These are phyloP conservation scores for Tricholoma bakamatsutake DNA, from an alignment of 768 basidiomycete genomes.

Conservation along the genomic window DNA sequence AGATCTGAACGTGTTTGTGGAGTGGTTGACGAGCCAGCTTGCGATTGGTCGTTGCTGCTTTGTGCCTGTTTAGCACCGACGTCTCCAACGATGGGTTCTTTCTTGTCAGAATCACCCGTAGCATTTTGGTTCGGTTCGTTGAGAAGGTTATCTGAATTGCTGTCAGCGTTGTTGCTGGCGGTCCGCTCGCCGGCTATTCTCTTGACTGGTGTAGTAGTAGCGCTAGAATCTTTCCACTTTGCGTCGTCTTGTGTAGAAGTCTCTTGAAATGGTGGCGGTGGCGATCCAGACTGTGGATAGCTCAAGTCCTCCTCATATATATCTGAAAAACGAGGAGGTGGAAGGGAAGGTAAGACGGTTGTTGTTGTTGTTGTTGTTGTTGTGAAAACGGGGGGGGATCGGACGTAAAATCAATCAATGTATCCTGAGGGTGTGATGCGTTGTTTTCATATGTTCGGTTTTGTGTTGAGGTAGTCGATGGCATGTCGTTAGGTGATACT, in stretches of 20 bases:
- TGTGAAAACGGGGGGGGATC: not conserved
- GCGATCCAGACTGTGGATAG: not conserved
- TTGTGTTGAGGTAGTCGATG: not conserved
- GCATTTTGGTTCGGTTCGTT: not conserved
- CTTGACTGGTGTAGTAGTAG: not conserved
- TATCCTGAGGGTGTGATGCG: not conserved
- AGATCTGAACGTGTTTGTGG: not conserved
- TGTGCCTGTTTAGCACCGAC: not conserved
- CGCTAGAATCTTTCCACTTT: not conserved
- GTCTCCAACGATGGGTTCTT: not conserved
- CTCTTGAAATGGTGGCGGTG: slow-evolving; percentile 11
- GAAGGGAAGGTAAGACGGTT: not conserved
- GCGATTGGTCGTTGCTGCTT: not conserved
- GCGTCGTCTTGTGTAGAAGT: slow-evolving; percentile 4
- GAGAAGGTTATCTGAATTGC: not conserved
- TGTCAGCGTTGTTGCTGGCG: not conserved
- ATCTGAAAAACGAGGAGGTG: not conserved
- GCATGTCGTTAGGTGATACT: not conserved
- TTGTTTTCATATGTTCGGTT: not conserved
- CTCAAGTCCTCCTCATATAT: not conserved
- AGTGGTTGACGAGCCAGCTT: not conserved
- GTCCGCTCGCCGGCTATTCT: not conserved
- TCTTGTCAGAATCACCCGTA: not conserved
- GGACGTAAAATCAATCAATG: not conserved
- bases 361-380: not conserved